Base-by-base conservation (phyloP, 2,329 filamentous ascomycete genomes). In the Xylariaceae sp. region DNA sequence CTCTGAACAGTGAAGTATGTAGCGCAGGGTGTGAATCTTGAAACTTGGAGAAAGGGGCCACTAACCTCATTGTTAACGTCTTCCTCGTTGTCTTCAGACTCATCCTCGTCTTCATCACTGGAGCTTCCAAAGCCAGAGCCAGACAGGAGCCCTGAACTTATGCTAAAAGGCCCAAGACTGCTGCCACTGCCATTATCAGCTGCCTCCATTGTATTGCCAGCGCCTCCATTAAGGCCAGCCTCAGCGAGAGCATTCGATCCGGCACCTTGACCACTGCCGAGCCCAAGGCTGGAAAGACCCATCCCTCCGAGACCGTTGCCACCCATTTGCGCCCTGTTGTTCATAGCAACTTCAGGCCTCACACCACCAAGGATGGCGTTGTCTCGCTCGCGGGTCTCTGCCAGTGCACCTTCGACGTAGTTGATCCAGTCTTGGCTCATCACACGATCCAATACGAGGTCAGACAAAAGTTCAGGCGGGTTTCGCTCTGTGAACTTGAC, bases 301-400 rank as follows among this genome's bases (percentile, higher is more conserved):
- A 77, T 75, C 4, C 75, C 75, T 5, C 74, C 75, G 4, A 82
- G 67, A 18, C 77, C 69, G 49, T 69, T 74, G 47, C 73, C 73
- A 2, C 75, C 74, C 61, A 79, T 71, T 47, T 85, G 84, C 46
- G 86, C 84, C 50, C 92, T 83, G 64, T 91, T 88, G 40, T 87
- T 90, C 62, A 96, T 82, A 18, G 89, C 88, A 69, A 95, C 88
- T 61, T 97, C 94, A 1, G 94, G 94, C 55, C 94, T 84, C 11
- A 97, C 92, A 6, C 94, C 94, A 43, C 94, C 94, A 5, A 99
- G 84, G 48, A 97, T 96, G n/a, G 94, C 94, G 67, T 99, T 99
- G 66, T 99, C 94, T 57, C 93, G 84, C 72, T 99, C 94, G 50
- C 94, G 80, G 0, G 94, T 99, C 70, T 97, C 93, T 1, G 93